Evolutionary conservation across 2,329 filamentous ascomycete genomes (phyloP).

Genomic region (Nannizziopsis barbatae): DNA sequence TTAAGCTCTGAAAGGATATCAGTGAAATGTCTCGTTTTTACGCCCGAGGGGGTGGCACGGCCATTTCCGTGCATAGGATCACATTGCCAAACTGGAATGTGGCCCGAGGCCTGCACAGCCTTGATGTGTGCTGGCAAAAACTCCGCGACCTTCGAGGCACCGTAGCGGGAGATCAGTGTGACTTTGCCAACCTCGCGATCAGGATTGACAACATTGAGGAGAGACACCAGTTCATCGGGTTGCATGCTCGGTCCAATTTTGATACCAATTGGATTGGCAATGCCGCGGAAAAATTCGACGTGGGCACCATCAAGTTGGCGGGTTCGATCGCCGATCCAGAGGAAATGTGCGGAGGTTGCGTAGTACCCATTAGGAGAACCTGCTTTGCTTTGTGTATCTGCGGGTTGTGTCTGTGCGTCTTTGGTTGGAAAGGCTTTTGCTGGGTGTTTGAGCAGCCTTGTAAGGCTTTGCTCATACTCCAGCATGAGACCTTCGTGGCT

Average conservation of each 20-base stretch:
- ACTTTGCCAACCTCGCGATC: conserved; percentile 75
- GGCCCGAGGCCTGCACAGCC: conserved; percentile 68
- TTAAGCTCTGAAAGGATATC: conserved; percentile 82
- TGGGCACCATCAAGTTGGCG: conserved; percentile 86
- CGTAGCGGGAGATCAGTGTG: conserved; percentile 92
- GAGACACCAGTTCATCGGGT: conserved; percentile 58
- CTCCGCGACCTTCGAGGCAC: conserved; percentile 60
- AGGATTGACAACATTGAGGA: conserved; percentile 82
- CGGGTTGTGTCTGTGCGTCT: conserved; percentile 11
- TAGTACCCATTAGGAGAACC: conserved; percentile 57
- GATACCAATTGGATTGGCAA: conserved; percentile 91
- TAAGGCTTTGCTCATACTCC: conserved; percentile 86
- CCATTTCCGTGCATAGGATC: conserved; percentile 94
- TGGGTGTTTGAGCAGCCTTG: conserved; percentile 50
- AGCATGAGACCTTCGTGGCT: conserved; percentile 89
- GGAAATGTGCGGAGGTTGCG: conserved; percentile 89
- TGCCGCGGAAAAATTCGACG: conserved; percentile 93
- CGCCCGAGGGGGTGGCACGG: conserved; percentile 55
- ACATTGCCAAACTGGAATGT: conserved; percentile 86
- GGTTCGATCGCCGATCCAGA: conserved; percentile 97
- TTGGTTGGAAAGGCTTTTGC: conserved; percentile 19
- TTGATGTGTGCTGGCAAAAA: conserved; percentile 78
- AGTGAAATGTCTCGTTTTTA: conserved; percentile 87
- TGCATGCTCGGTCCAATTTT: conserved; percentile 88
- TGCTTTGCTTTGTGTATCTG: conserved; percentile 21